These are phyloP conservation scores for Camellia sinensis DNA, from an alignment of 148 eudicot species.

Conservation along the genomic window DNA sequence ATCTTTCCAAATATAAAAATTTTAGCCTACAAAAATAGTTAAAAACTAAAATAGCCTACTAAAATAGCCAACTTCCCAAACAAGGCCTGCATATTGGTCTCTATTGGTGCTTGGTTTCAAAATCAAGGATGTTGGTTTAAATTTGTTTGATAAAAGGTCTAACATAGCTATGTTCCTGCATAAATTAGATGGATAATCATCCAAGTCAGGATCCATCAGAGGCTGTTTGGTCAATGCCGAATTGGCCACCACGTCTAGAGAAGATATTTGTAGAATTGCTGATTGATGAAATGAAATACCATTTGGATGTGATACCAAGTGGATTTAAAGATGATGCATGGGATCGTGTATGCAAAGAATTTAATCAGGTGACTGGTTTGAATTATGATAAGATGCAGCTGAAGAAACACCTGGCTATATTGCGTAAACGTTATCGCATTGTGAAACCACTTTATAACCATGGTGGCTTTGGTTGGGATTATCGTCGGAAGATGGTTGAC, in stretches of 20 bases:
- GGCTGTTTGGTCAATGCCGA: slow-evolving; percentile 22
- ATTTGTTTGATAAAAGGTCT: not conserved
- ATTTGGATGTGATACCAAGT: slow-evolving; percentile 18
- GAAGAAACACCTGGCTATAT: slow-evolving; percentile 20
- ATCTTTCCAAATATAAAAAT: too few species aligned
- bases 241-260: slow-evolving; percentile 24
- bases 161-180: not conserved
- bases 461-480: slow-evolving; percentile 25
- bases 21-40: too few species aligned
- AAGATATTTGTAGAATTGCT: slow-evolving; percentile 23
- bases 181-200: slow-evolving; percentile 6
- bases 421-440: slow-evolving; percentile 16
- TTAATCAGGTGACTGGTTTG: slow-evolving; percentile 16
- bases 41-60: too few species aligned
- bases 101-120: not conserved
- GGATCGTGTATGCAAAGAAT: slow-evolving; percentile 19
- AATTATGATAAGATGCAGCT: slow-evolving; percentile 19
- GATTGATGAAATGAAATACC: slow-evolving; percentile 22
- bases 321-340: slow-evolving; percentile 21
- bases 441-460: slow-evolving; percentile 24
- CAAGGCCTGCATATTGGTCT: not conserved
- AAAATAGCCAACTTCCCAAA: too few species aligned
- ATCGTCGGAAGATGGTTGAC: slow-evolving; percentile 22
- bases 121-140: not conserved
- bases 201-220: slow-evolving; percentile 7